Evolutionary conservation across 768 basidiomycete genomes (phyloP).

Genomic region (Psilocybe azurescens): DNA sequence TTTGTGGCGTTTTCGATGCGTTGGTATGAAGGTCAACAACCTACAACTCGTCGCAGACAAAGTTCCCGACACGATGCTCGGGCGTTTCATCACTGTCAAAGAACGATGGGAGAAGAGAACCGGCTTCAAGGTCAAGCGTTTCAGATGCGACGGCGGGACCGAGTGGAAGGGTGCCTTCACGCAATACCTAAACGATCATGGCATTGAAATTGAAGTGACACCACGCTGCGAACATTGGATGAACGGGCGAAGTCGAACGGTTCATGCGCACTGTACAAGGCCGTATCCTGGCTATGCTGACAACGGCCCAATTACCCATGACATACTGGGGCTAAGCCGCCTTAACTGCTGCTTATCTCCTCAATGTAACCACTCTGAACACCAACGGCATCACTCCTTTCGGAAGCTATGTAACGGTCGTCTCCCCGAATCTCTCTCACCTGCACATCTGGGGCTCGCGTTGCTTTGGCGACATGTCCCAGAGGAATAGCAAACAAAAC

Average conservation of each 20-base stretch:
- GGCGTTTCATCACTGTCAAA: background rate
- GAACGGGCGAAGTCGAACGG: constrained; percentile 19
- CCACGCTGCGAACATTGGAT: constrained; percentile 20
- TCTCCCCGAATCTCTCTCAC: too few relatives aligned
- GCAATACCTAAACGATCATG: background rate
- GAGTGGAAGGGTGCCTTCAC: too few relatives aligned
- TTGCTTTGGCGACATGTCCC: constrained; percentile 8
- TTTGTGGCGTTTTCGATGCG: background rate
- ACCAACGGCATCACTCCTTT: constrained; percentile 3
- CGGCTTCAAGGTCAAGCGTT: constrained; percentile 2
- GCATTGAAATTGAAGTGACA: constrained; percentile 9
- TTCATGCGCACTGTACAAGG: constrained; percentile 11
- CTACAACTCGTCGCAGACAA: constrained; percentile 6
- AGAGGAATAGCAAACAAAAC: constrained; percentile 11
- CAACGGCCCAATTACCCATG: background rate
- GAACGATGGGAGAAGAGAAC: constrained; percentile 14
- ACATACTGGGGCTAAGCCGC: constrained; percentile 20
- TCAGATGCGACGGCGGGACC: background rate
- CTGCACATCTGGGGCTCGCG: too few relatives aligned
- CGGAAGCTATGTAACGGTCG: background rate
- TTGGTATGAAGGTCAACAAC: constrained; percentile 1
- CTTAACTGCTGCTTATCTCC: constrained; percentile 2
- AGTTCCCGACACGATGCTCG: background rate
- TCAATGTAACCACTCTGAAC: background rate
- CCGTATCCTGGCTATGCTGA: background rate